Evolutionary conservation across 768 basidiomycete species (phyloP), one percentile per base, ranked within the genome.

Genomic region (Auricularia auricula-judae): DNA sequence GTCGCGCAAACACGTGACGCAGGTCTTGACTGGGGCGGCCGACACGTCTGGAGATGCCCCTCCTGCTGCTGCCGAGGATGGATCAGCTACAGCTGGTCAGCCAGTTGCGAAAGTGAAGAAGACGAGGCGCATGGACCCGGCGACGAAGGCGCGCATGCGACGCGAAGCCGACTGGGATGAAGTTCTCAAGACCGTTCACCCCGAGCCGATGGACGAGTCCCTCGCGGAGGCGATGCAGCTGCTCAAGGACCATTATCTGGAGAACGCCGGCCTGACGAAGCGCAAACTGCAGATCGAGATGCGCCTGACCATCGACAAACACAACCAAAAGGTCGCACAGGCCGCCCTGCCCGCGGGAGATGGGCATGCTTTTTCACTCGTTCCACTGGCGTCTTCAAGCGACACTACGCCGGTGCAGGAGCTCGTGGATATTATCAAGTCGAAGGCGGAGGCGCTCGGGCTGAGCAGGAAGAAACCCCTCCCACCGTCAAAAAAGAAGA

Each of bases 161-260:
- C 80, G 87, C 65, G 86, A 88, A 71, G 75, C 74, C 39, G 86
- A 85, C 65, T 93, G 90, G 90, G 79, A 81, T 2, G 74, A 70
- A 3, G 74, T 93, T 62, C 72, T 93, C 5, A 66, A 69, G 42
- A 77, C 75, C 18, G 73, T 88, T 51, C 82, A 88, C 74, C 81
- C 86, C 3, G 80, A 74, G 1, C 75, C 82, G 5, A 68, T 86
- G 16, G 34, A 23, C 10, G 56, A 59, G 7, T 14, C 21, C 23
- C 23, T 59, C 5, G 8, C 18, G 34, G 29, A 59, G 34, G 3
- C 12, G 23, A 12, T 59, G 12, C 23, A 59, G 56, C 23, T 23
- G 4, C 29, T 59, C 23, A 59, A 59, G 56, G 56, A 23, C 23
- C 56, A 34, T 5, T 59, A n/a, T 29, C 12, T 59, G 29, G 34